Conservation (phyloP, 2,329 filamentous ascomycete genomes). For the Lomentospora prolificans region DNA sequence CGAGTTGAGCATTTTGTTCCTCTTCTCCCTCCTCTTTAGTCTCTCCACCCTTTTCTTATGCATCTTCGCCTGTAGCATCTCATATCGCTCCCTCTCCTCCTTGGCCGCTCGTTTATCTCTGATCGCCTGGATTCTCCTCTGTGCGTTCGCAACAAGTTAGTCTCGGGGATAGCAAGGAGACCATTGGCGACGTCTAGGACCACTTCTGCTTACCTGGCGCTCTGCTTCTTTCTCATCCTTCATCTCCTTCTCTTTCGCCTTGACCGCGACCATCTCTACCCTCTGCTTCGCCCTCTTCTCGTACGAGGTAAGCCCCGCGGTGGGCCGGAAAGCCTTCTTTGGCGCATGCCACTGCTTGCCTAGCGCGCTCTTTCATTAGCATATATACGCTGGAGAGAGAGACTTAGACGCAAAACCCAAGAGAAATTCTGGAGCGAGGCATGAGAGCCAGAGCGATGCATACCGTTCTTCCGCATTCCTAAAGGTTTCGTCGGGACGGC, state of each 20-base stretch:
- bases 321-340: conserved; percentile 79
- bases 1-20: conserved; percentile 72
- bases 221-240: conserved; percentile 92
- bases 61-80: conserved; percentile 96
- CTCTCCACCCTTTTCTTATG: conserved; percentile 90
- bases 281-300: conserved; percentile 65
- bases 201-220: conserved; percentile 54
- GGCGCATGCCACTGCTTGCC: conserved; percentile 90
- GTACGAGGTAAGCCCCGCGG: conserved; percentile 66
- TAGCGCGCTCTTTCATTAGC: conserved; percentile 23
- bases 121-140: conserved; percentile 70
- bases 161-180: neutral
- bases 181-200: neutral
- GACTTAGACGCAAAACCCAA: too few species aligned
- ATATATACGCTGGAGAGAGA: neutral
- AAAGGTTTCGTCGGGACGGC: conserved; percentile 28
- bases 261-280: conserved; percentile 62
- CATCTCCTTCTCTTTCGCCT: conserved; percentile 90
- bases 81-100: conserved; percentile 86
- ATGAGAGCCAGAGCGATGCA: too few species aligned
- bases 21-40: conserved; percentile 90
- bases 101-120: conserved; percentile 80
- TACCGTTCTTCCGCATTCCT: conserved; percentile 81
- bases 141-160: conserved; percentile 13
- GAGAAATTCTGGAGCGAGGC: too few species aligned